Base-by-base conservation (phyloP, 2,329 filamentous ascomycete species). In the Exophiala alcalophila region DNA sequence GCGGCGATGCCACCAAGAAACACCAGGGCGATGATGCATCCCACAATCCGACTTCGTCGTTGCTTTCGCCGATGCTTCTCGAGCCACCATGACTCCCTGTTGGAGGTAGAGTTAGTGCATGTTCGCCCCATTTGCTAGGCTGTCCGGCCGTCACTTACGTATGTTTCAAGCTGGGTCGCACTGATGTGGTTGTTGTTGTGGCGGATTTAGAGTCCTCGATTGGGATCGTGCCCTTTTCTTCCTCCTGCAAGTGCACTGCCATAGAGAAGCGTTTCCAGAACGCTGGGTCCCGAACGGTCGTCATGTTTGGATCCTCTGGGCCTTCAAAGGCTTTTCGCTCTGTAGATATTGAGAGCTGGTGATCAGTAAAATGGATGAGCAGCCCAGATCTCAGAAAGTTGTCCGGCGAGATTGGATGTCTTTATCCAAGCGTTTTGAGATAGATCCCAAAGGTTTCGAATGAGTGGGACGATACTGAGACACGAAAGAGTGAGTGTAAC, bases 261-360 rank as follows among this genome's bases (percentile, higher is more conserved):
- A 67, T 61, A 46, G 73, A 77, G 65, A 80, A 80, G 54, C 77
- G 73, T 42, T 71, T 70, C 77, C 77, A 81, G 63, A 80, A 81
- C 34, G 66, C 68, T 16, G 76, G 76, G 56, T 81, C 77, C 49
- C 70, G 71, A 44, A 74, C 67, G 31, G 66, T 65, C n/a, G 69
- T 67, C 72, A 75, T 75, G 44, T 20, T 31, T 8, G 20, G 15
- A 28, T 19, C 29, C 9, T 26, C 6, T 23, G 11, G 14, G 11
- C 36, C n/a, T 16, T 12, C 6, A 15, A 24, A 10, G 16, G 14
- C 12, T 23, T 28, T 43, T 34, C 27, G 21, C 12, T 33, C 35
- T 32, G 21, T 11, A n/a, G 25, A 26, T 45, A 18, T 45, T 16
- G 30, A 23, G 9, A 40, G 20, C 12, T 32, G 20, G 33, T 29